Percentiles rank a stretch among this genome's conserved stretches.
Conservation (phyloP, 495 filamentous ascomycete species). For the Aspergillus biplanus region DNA sequence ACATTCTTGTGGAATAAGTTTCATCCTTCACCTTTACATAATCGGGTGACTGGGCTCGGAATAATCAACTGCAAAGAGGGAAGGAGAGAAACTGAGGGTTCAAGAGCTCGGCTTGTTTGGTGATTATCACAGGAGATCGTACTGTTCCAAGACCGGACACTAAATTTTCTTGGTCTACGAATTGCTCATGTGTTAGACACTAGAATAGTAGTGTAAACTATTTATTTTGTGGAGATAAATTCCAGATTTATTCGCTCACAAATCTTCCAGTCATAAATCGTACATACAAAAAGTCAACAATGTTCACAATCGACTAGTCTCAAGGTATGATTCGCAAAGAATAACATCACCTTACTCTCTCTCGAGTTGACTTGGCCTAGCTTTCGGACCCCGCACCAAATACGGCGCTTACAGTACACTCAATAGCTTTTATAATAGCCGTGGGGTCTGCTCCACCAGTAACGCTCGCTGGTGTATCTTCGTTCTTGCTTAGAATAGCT, state of each 20-base stretch:
- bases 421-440: constrained; percentile 39
- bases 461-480: constrained; percentile 2
- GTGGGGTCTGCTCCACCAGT: constrained; percentile 27
- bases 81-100: no score
- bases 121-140: no score
- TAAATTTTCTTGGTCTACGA: no score
- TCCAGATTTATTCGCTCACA: not conserved
- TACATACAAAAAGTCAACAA: not conserved
- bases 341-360: not conserved
- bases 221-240: not conserved
- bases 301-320: not conserved
- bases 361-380: no score
- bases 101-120: no score
- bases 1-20: not conserved
- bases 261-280: not conserved
- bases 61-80: no score
- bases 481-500: constrained; percentile 37
- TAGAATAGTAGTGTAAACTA: not conserved
- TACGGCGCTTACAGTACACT: constrained; percentile 39
- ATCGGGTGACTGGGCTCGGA: no score
- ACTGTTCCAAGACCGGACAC: no score
- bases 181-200: no score
- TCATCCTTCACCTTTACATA: no score
- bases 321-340: not conserved
- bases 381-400: constrained; percentile 26